Evolutionary conservation across 1,284 basidiomycete species (phyloP).

Genomic region (Trametes versicolor): DNA sequence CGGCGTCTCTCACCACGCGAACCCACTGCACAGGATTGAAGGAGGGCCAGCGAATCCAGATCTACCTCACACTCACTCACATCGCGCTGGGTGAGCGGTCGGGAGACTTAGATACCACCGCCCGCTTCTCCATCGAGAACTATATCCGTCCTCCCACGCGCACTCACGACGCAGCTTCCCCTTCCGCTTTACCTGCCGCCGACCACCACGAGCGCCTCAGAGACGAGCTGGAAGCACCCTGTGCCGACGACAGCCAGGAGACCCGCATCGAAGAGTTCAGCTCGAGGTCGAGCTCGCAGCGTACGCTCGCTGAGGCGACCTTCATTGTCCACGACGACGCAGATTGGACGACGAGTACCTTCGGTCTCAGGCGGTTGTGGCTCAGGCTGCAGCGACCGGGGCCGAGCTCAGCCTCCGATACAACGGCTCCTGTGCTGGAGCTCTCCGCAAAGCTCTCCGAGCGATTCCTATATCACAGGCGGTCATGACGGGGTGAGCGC

Average conservation of each 20-base stretch:
- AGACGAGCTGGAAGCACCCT: background rate
- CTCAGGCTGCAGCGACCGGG: background rate
- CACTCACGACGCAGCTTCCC: background rate
- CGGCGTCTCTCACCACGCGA: background rate
- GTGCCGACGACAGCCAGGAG: constrained; percentile 7
- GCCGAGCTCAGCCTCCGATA: background rate
- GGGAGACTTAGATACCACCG: background rate
- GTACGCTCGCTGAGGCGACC: background rate
- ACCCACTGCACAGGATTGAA: background rate
- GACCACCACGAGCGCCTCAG: background rate
- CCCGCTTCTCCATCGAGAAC: constrained; percentile 5
- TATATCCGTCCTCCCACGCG: background rate
- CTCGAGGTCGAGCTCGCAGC: constrained; percentile 3
- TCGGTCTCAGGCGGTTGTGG: background rate
- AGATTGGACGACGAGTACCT: background rate
- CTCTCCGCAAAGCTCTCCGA: background rate
- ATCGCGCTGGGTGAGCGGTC: background rate
- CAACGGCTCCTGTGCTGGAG: background rate
- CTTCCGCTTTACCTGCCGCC: background rate
- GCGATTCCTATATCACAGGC: background rate
- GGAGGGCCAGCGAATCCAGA: background rate
- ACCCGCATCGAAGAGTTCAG: background rate
- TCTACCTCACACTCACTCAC: background rate
- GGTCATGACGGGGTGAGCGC: background rate
- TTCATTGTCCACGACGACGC: constrained; percentile 1